Evolutionary conservation across 805 yeast genomes (phyloP).

Genomic region (Barnettozyma californica): DNA sequence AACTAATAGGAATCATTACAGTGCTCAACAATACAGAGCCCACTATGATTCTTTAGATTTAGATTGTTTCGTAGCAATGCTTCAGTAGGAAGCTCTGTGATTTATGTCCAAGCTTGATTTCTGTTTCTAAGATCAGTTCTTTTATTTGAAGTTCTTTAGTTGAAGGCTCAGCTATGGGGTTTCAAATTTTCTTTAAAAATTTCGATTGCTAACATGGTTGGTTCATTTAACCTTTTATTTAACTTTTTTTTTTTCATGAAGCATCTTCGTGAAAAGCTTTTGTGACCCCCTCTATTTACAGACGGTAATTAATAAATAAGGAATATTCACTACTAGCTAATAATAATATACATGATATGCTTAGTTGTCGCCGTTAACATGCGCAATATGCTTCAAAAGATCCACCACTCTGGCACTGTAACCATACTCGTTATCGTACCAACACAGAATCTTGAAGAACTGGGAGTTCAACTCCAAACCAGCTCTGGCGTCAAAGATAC

Average conservation of each 20-base stretch:
- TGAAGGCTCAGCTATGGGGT: no score
- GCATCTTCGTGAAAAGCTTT: no score
- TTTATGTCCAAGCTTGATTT: not conserved
- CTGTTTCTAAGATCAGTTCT: no score
- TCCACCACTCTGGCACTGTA: slow-evolving; percentile 96
- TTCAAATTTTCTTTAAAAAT: no score
- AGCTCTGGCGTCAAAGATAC: slow-evolving; percentile 87
- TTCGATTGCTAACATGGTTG: no score
- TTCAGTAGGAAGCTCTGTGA: not conserved
- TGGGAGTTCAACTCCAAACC: slow-evolving; percentile 84
- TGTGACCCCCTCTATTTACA: no score
- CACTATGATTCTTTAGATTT: slow-evolving; percentile 11
- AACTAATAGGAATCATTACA: slow-evolving; percentile 11
- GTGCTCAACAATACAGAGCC: slow-evolving; percentile 16
- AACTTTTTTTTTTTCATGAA: no score
- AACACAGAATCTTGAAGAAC: slow-evolving; percentile 85
- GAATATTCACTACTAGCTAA: not conserved
- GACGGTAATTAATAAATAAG: not conserved
- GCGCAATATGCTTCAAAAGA: slow-evolving; percentile 74
- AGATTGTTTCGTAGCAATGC: not conserved
- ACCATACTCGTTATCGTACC: slow-evolving; percentile 97
- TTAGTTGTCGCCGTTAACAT: slow-evolving; percentile 13
- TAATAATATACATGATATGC: not conserved
- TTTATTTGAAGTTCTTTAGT: no score
- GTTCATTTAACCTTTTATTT: no score